Percentiles rank a stretch among this genome's conserved stretches.
Evolutionary conservation across 495 filamentous ascomycete genomes (phyloP).

Genomic region (Polyplosphaeria fusca): DNA sequence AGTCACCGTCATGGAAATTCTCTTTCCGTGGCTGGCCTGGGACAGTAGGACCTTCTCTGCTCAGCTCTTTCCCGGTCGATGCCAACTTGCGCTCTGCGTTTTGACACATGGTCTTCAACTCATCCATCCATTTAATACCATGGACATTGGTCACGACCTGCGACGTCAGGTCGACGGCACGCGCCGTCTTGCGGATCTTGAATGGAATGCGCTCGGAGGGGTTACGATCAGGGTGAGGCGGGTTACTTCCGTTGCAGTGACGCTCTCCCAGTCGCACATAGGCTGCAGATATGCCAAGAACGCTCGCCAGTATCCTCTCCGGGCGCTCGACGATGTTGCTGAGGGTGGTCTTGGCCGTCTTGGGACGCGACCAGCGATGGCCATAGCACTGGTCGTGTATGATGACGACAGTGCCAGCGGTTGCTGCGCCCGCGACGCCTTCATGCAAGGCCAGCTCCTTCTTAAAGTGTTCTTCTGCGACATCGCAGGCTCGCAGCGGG

Average conservation of each 20-base stretch:
- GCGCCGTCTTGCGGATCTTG: conserved; percentile 68
- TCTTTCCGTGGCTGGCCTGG: conserved; percentile 43
- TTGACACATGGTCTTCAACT: conserved; percentile 79
- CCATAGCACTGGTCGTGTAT: conserved; percentile 92
- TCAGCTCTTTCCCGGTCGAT: conserved; percentile 69
- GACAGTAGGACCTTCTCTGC: conserved; percentile 52
- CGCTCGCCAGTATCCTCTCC: conserved; percentile 81
- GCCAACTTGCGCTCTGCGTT: conserved; percentile 70
- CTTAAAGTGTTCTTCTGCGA: conserved; percentile 67
- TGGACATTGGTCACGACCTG: conserved; percentile 77
- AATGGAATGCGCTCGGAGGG: conserved; percentile 65
- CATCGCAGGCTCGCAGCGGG: conserved; percentile 58
- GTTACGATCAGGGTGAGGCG: conserved; percentile 58
- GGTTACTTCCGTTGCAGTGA: conserved; percentile 67
- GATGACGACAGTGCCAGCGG: conserved; percentile 70
- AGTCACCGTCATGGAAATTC: conserved; percentile 73
- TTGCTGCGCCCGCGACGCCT: conserved; percentile 46
- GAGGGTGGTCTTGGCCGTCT: conserved; percentile 61
- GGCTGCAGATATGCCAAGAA: conserved; percentile 77
- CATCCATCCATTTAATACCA: conserved; percentile 85
- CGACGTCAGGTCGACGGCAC: conserved; percentile 62
- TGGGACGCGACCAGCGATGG: conserved; percentile 82
- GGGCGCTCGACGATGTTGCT: conserved; percentile 84
- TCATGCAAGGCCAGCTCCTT: conserved; percentile 66
- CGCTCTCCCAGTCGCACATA: conserved; percentile 81